Evolutionary conservation across 2,329 filamentous ascomycete species (phyloP), one percentile per base, ranked within the genome.

Genomic region (Macrophomina phaseolina): DNA sequence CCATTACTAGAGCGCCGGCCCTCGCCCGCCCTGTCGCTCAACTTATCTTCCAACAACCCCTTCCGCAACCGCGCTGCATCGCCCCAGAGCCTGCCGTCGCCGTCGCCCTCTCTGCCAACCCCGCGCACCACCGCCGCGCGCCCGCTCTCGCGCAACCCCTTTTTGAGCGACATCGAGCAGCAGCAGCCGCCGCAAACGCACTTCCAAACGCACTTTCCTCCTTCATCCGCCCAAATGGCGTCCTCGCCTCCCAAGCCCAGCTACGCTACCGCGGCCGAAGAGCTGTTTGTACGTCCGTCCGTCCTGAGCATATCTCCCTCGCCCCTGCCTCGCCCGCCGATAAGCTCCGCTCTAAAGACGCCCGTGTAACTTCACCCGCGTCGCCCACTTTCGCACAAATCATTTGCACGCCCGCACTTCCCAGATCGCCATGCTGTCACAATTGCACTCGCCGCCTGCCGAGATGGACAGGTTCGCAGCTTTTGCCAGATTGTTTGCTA

Each of bases 241-340:
- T 40, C 64, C 40, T 51, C 64, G 28, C 34, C 64, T 45, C 74
- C 77, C 76, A 80, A 64, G 72, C 79, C 65, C 30, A 81, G 74
- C 46, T 78, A 81, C 70, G 81, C 80, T 67, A 74, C 72, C 65
- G 84, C 87, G 67, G 87, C 89, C 58, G 89, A 90, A 71, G 90
- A 93, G 69, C 85, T 93, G 68, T 93, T 93, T 82, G 91, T 93
- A 89, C 77, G 91, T 91, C 67, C 77, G 91, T 91, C 67, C 23
- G 23, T 23, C 23, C 60, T 67, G n/a, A 49, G 58, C 45, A 42
- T 62, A 62, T 46, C 67, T 46, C 55, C 67, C 58, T 34, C 51
- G 67, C 56, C 68, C 67, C 68, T 66, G 69, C 68, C 66, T 66
- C 30, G 63, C 40, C 56, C 40, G 38, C 64, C 64, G 40, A 64